phyloP scores from a whole-genome alignment of 208 protist species.

The Acanthamoeba culbertsoni region DNA sequence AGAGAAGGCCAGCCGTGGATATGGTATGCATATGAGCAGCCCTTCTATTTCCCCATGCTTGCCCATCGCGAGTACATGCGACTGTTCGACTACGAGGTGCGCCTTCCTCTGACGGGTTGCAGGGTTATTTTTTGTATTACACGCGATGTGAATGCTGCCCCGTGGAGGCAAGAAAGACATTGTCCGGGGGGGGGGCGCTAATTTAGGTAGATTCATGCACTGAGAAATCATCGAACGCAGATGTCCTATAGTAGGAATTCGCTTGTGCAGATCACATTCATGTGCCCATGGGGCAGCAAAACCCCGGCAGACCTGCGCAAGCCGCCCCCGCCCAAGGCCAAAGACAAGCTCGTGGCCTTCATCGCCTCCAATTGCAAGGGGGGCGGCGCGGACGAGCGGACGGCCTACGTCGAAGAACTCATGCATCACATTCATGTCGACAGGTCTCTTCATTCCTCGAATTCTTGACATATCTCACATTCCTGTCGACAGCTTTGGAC shows the following conservation, averaged over 20 bases:
- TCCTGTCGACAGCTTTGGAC: neutral
- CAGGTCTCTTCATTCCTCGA: neutral
- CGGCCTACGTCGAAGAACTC: constrained; percentile 37
- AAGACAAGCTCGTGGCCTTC: neutral
- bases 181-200: too few relatives aligned
- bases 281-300: constrained; percentile 31
- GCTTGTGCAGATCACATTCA: constrained; percentile 20
- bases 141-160: neutral
- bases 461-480: neutral
- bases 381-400: neutral
- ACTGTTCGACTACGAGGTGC: constrained; percentile 42
- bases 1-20: constrained; percentile 32
- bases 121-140: neutral
- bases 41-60: neutral
- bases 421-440: constrained; percentile 50
- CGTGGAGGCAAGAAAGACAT: too few relatives aligned
- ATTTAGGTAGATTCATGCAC: neutral
- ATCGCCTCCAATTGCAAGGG: neutral
- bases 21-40: constrained; percentile 24
- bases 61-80: neutral
- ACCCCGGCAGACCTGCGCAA: neutral
- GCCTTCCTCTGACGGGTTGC: too few relatives aligned
- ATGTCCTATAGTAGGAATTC: neutral
- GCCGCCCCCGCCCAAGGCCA: neutral
- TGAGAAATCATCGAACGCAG: too few relatives aligned